Conservation (phyloP, 441 rosid species). For the Adansonia madagascariensis region DNA sequence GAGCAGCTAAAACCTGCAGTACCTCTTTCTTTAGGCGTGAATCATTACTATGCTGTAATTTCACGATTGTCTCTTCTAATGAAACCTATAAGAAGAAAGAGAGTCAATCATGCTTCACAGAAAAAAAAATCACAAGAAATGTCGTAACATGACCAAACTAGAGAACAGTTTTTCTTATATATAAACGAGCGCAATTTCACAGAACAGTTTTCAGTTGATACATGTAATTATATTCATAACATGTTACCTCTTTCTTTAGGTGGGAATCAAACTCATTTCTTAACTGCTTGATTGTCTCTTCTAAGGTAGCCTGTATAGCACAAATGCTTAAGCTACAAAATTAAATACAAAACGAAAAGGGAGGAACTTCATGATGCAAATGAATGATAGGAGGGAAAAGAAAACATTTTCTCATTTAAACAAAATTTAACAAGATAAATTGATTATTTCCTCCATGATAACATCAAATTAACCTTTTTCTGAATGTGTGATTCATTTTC, state of each 20-base stretch:
- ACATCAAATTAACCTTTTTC: constrained; percentile 42
- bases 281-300: constrained; percentile 51
- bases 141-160: background rate
- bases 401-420: background rate
- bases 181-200: background rate
- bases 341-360: background rate
- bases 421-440: background rate
- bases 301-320: constrained; percentile 46
- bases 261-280: constrained; percentile 51
- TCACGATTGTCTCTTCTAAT: constrained; percentile 39
- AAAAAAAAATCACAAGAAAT: background rate
- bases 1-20: background rate
- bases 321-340: constrained; percentile 24
- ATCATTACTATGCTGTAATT: constrained; percentile 33
- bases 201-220: background rate
- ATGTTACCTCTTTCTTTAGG: constrained; percentile 56
- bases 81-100: constrained; percentile 37
- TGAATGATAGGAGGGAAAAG: constrained; percentile 4
- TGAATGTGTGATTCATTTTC: constrained; percentile 42
- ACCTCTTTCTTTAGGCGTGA: constrained; percentile 40
- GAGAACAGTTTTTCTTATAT: background rate
- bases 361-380: background rate
- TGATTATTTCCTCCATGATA: background rate
- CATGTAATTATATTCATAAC: background rate
- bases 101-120: background rate